These are phyloP conservation scores for Candida pini DNA, from an alignment of 805 yeast genomes.

Conservation along the genomic window DNA sequence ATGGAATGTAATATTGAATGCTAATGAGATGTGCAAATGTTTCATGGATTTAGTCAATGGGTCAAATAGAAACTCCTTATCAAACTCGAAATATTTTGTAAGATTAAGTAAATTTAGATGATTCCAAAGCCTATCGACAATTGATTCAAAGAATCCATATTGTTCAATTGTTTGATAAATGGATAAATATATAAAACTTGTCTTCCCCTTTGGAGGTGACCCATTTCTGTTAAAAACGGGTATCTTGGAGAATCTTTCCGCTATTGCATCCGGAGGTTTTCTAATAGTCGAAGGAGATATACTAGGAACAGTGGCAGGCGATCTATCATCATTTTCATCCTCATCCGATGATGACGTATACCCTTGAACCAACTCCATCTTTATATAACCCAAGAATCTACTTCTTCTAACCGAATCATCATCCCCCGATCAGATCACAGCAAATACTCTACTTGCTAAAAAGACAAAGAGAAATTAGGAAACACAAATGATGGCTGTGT, in stretches of 20 bases:
- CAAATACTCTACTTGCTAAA: no score
- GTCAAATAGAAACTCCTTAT: constrained; percentile 6
- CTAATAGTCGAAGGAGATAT: no score
- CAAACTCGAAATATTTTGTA: constrained; percentile 1
- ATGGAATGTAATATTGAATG: constrained; percentile 14
- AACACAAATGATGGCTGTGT: no score
- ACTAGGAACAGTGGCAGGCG: no score
- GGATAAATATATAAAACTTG: constrained; percentile 7
- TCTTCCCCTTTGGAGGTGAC: background rate
- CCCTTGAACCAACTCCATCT: background rate
- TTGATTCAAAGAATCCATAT: background rate
- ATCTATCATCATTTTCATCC: no score
- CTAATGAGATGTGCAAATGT: constrained; percentile 16
- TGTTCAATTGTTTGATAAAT: constrained; percentile 4
- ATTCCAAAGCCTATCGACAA: constrained; percentile 4
- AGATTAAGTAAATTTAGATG: background rate
- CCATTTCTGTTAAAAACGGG: constrained; percentile 2
- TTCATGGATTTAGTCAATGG: constrained; percentile 9
- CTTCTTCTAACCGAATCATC: no score
- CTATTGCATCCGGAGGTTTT: constrained; percentile 6
- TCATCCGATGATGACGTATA: background rate
- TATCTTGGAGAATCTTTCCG: constrained; percentile 7
- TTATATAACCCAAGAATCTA: background rate
- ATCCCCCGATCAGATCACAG: no score
- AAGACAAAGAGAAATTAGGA: no score